Percentiles rank a stretch among this genome's conserved stretches.
Conservation (phyloP, 2,329 filamentous ascomycete genomes). For the Curvularia spicifera region DNA sequence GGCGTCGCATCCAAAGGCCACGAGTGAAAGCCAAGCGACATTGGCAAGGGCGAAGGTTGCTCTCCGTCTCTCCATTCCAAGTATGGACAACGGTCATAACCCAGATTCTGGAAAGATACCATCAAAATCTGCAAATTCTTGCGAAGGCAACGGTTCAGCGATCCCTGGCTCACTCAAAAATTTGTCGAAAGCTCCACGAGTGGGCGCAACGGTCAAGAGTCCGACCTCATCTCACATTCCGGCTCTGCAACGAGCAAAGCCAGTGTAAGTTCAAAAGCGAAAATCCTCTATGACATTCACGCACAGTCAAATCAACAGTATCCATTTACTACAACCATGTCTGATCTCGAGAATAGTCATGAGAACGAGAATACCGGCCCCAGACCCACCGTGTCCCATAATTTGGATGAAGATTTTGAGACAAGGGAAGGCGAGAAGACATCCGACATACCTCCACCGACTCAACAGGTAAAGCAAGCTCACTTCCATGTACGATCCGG, state of each 20-base stretch:
- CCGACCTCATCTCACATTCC: slow-evolving; percentile 17
- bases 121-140: slow-evolving; percentile 20
- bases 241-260: slow-evolving; percentile 27
- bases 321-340: slow-evolving; percentile 6
- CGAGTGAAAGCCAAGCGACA: slow-evolving; percentile 2
- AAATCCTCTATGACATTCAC: neutral
- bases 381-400: neutral
- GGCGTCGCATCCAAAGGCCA: neutral
- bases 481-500: neutral
- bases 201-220: slow-evolving; percentile 10
- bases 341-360: neutral
- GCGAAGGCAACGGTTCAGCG: neutral
- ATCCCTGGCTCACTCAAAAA: slow-evolving; percentile 16
- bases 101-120: slow-evolving; percentile 6
- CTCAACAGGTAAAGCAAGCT: slow-evolving; percentile 1
- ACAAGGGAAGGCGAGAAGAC: neutral
- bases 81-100: slow-evolving; percentile 2
- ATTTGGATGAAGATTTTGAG: neutral
- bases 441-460: neutral
- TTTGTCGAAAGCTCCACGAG: slow-evolving; percentile 39
- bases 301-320: slow-evolving; percentile 9
- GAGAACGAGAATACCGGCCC: neutral
- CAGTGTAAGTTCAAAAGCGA: slow-evolving; percentile 11
- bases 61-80: slow-evolving; percentile 24
- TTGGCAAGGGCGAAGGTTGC: slow-evolving; percentile 27